These are phyloP conservation scores for Betula pendula DNA, from an alignment of 306 rosid species.

Conservation along the genomic window DNA sequence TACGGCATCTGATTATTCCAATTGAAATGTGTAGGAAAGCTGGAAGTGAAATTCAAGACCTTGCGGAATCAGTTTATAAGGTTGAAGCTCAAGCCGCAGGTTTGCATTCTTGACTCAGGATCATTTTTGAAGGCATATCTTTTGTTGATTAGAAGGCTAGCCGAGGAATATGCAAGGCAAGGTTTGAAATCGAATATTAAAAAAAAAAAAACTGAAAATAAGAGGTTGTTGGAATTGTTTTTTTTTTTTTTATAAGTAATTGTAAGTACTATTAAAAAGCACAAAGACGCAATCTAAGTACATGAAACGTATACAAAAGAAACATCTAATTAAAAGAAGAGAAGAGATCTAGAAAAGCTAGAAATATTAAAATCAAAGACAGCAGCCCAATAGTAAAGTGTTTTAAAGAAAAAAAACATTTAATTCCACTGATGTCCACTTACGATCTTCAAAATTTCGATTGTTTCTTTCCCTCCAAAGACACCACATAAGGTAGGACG, in stretches of 20 bases:
- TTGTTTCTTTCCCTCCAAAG: no score
- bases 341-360: no score
- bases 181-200: neutral
- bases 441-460: no score
- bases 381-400: no score
- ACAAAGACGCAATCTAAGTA: no score
- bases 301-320: no score
- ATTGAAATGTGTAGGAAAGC: slow-evolving; percentile 49
- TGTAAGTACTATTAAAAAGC: no score
- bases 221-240: neutral
- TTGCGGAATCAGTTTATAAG: slow-evolving; percentile 61
- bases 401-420: no score
- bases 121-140: neutral
- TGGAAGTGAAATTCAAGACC: slow-evolving; percentile 66
- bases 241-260: neutral
- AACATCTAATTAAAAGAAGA: no score
- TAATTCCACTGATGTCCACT: no score
- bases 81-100: slow-evolving; percentile 76
- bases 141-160: neutral
- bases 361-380: no score
- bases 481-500: no score
- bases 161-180: neutral
- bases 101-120: slow-evolving; percentile 19
- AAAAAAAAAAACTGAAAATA: neutral
- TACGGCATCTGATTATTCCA: slow-evolving; percentile 17